A percentile compares a stretch with the other conserved stretches of the same genome.
phyloP scores from a whole-genome alignment of 1,139 yeast species.

The Candida sp. region DNA sequence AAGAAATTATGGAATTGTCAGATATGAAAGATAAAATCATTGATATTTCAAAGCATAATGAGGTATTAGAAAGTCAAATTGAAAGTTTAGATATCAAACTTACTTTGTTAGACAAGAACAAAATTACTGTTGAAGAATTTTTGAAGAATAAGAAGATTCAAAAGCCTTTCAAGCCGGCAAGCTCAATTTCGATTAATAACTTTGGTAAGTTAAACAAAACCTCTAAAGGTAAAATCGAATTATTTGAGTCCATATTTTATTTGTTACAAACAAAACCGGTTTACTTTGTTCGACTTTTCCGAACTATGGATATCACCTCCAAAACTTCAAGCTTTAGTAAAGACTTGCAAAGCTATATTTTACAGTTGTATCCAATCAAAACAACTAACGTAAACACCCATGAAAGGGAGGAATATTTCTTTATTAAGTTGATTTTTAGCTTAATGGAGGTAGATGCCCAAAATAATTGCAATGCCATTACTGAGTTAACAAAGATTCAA shows the following conservation, averaged over 20 bases:
- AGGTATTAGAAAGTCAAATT: conserved; percentile 66
- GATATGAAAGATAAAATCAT: conserved; percentile 65
- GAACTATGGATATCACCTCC: conserved; percentile 15
- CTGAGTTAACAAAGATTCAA: conserved; percentile 34
- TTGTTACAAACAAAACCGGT: conserved; percentile 81
- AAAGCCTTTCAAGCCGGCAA: conserved; percentile 17
- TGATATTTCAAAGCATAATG: conserved; percentile 61
- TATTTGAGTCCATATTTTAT: conserved; percentile 77
- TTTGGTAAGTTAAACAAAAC: conserved; percentile 33
- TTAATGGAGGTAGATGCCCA: conserved; percentile 47
- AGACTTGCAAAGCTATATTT: conserved; percentile 44
- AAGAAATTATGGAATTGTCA: conserved; percentile 71
- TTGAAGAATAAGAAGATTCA: conserved; percentile 50
- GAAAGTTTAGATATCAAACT: conserved; percentile 82
- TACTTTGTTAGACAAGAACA: conserved; percentile 73
- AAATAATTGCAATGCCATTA: conserved; percentile 19
- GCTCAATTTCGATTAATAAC: conserved; percentile 11
- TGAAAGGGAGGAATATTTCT: conserved; percentile 73
- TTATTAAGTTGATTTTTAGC: conserved; percentile 56
- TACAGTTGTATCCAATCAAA: conserved; percentile 45
- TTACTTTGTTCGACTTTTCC: conserved; percentile 60
- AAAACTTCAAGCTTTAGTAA: conserved; percentile 19
- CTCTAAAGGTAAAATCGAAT: conserved; percentile 45
- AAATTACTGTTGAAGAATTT: conserved; percentile 75
- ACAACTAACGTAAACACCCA: conserved; percentile 27